Evolutionary conservation across 2,329 filamentous ascomycete species (phyloP), one percentile per base, ranked within the genome.

Genomic region (Cyphellophora attinorum): DNA sequence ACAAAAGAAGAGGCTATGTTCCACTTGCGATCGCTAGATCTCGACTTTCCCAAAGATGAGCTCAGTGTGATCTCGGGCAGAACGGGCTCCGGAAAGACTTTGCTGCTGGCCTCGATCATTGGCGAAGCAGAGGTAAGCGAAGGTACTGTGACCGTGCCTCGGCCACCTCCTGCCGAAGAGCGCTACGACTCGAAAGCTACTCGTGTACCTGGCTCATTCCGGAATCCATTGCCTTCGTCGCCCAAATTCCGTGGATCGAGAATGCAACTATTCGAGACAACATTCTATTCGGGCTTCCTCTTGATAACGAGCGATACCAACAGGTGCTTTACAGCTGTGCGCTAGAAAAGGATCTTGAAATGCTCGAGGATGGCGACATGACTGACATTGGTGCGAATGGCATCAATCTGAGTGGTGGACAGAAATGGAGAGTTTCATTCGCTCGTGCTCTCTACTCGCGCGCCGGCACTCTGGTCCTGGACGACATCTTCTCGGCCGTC

Each of bases 341-440:
- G 1, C 54, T 93, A 28, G 70, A 70, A 33, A 84, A 84, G 51
- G 85, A 93, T 47, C 61, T 93, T 19, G 72, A 79, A 11, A 84
- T 85, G 64, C 67, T 93, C 11, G 62, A 73, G 0, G 81, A 89
- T 50, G 84, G 84, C 3, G 83, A 91, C 47, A 59, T 73, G 30
- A 93, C 85, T 0, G 81, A 88, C 50, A 83, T 93, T 34, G 85
- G 85, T 8, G 81, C 82, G 3, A 88, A 89, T 42, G 85, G 85
- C 5, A 83, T 91, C 47, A 88, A 89, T 47, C 64, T 93, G 5
- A 85, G 79, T 41, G 85, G 85, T 42, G 85, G 85, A 0, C 85
- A 93, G 56, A 77, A 83, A 50, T 88, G 84, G 81, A 73, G 85
- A 34, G 71, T 91, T 19, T 84, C 81, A 0, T 76, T 93, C 46